These are phyloP conservation scores for Talaromyces piceae DNA, from an alignment of 2,329 filamentous ascomycete genomes.

Conservation along the genomic window DNA sequence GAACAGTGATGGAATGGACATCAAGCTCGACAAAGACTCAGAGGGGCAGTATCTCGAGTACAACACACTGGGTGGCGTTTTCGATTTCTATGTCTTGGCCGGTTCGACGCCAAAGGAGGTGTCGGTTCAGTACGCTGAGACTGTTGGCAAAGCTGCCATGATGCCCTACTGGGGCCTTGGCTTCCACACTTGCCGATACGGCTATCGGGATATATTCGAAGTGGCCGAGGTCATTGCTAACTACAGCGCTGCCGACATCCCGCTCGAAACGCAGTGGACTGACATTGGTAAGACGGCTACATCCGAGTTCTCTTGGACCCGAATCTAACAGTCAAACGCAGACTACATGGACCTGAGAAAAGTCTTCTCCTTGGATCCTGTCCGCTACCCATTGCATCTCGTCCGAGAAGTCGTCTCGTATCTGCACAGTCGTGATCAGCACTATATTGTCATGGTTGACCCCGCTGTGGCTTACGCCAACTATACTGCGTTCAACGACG, in stretches of 20 bases:
- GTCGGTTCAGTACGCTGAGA: conserved; percentile 51
- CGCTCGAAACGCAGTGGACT: conserved; percentile 41
- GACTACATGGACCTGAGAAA: conserved; percentile 33
- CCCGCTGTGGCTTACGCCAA: conserved; percentile 32
- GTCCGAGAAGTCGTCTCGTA: conserved; percentile 60
- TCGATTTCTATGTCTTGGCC: conserved; percentile 64
- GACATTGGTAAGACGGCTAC: conserved; percentile 23
- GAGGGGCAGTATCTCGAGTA: conserved; percentile 67
- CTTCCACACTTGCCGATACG: conserved; percentile 57
- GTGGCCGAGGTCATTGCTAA: conserved; percentile 39
- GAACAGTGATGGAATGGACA: conserved; percentile 70
- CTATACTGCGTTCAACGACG: conserved; percentile 50
- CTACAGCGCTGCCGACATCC: conserved; percentile 35
- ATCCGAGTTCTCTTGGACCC: background rate
- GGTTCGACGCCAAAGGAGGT: conserved; percentile 54
- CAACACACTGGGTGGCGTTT: conserved; percentile 66
- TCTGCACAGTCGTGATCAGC: conserved; percentile 59
- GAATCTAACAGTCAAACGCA: background rate
- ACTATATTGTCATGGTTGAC: conserved; percentile 74
- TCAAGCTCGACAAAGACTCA: conserved; percentile 60
- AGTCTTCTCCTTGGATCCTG: conserved; percentile 34
- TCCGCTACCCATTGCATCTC: conserved; percentile 32
- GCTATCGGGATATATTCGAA: conserved; percentile 46
- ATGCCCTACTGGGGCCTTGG: conserved; percentile 59
- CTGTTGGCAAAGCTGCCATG: conserved; percentile 53